Evolutionary conservation across 192 early-diverging fungal species (phyloP), one percentile per base, ranked within the genome.

Genomic region (Coemansia sp.): DNA sequence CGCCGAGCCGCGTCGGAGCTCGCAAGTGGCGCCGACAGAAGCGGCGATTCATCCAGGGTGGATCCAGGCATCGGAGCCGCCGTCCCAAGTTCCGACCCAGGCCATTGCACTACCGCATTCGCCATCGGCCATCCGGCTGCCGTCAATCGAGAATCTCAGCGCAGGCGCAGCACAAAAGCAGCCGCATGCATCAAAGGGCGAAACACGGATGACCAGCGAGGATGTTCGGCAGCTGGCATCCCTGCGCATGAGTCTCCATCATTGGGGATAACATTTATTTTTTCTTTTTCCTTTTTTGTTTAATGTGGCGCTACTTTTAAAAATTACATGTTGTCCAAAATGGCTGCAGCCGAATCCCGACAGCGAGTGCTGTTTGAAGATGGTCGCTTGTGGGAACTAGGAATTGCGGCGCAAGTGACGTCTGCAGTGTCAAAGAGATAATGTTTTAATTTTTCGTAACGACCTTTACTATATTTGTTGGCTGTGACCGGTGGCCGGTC

Each of bases 211-310:
- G 76, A 78, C 47, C 57, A 78, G 76, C 57, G 76, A 78, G 47
- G 76, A 78, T 26, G 66, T 73, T 64, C 66, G 76, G 37, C 76
- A 73, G 50, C 67, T 78, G 28, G 70, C 76, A 10, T 68, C 76
- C 23, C 47, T 78, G 46, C 66, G 76, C 12, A 52, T 69, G 49
- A 54, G 69, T 49, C 69, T 77, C 52, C 68, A 77, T 53, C 66
- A 68, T 31, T 68, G 44, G 52, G 31, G 47, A 15, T 59, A 53
- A 23, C 19, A 22, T 19, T 34, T 54, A 55, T 55, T 55, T 55
- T 26, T 12, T 15, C 23, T 53, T 55, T 44, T 47, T 25, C 15
- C 21, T 38, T 34, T 26, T 34, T 34, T 34, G 31, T 34, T 34
- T 34, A 34, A 34, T 34, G 31, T 34, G 31, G 31, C 31, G 31